Evolutionary conservation across 495 filamentous ascomycete genomes (phyloP).

Genomic region (Recurvomyces mirabilis): DNA sequence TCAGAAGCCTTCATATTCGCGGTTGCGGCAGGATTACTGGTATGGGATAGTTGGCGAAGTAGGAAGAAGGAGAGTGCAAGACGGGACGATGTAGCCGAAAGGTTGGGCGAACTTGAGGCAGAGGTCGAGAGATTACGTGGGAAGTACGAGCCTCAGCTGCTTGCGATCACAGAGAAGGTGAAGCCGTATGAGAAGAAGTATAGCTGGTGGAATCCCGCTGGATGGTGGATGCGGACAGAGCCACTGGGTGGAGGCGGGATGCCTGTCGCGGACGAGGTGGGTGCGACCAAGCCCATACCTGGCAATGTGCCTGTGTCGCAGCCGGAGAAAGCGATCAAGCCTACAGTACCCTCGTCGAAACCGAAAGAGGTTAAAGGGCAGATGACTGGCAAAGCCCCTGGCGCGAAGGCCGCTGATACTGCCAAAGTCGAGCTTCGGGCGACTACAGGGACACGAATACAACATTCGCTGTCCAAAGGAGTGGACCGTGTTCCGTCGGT

Average conservation of each 20-base stretch:
- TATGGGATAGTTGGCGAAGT: constrained; percentile 69
- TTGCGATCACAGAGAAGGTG: constrained; percentile 47
- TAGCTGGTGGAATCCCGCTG: constrained; percentile 18
- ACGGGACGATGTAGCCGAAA: constrained; percentile 60
- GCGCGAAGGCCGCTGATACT: background rate
- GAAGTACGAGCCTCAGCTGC: constrained; percentile 41
- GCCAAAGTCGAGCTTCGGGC: background rate
- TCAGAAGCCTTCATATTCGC: constrained; percentile 80
- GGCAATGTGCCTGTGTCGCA: constrained; percentile 12
- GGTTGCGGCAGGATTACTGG: constrained; percentile 65
- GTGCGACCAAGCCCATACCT: constrained; percentile 6
- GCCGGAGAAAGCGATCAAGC: constrained; percentile 10
- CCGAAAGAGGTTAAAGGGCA: background rate
- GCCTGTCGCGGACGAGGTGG: constrained; percentile 5
- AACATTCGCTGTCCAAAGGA: background rate
- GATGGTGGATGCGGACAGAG: constrained; percentile 15
- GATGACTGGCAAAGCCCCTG: background rate
- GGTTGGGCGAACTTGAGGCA: constrained; percentile 45
- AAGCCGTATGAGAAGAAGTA: constrained; percentile 1
- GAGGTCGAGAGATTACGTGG: constrained; percentile 45
- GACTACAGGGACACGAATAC: background rate
- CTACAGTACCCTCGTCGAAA: background rate
- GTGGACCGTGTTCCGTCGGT: constrained; percentile 7
- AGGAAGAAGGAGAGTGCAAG: constrained; percentile 66
- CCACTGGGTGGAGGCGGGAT: constrained; percentile 14